phyloP scores from a whole-genome alignment of 176 grass and related monocot genomes.

The Rhynchospora tenuis region DNA sequence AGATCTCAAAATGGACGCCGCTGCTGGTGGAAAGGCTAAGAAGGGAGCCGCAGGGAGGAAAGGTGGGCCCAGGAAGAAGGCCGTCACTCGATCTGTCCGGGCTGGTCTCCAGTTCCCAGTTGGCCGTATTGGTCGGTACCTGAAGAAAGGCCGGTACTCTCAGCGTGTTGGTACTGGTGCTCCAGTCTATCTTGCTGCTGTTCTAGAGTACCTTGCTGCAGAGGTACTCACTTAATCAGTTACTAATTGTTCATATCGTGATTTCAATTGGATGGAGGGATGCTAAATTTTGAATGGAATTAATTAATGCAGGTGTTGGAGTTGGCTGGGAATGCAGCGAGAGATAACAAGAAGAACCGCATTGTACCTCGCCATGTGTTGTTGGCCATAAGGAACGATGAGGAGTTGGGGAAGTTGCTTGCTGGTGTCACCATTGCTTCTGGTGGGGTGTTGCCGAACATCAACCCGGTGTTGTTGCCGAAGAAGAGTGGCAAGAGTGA shows the following conservation, averaged over 20 bases:
- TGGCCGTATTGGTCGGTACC: background rate
- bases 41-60: background rate
- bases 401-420: background rate
- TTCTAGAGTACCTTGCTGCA: background rate
- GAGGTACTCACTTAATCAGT: background rate
- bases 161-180: background rate
- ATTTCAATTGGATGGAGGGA: background rate
- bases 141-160: background rate
- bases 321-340: background rate
- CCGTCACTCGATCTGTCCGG: background rate
- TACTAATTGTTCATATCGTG: background rate
- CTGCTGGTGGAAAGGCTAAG: background rate
- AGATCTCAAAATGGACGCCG: background rate
- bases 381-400: background rate
- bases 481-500: background rate
- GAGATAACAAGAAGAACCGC: conserved; percentile 1
- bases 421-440: background rate
- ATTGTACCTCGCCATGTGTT: background rate
- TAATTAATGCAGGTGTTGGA: background rate
- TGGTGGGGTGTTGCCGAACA: background rate
- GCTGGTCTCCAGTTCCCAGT: background rate
- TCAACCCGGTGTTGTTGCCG: background rate
- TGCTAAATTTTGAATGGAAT: no score
- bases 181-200: background rate
- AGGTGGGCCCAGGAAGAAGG: background rate